Evolutionary conservation across 2,329 filamentous ascomycete genomes (phyloP).

Genomic region (Cyphellophora attinorum): DNA sequence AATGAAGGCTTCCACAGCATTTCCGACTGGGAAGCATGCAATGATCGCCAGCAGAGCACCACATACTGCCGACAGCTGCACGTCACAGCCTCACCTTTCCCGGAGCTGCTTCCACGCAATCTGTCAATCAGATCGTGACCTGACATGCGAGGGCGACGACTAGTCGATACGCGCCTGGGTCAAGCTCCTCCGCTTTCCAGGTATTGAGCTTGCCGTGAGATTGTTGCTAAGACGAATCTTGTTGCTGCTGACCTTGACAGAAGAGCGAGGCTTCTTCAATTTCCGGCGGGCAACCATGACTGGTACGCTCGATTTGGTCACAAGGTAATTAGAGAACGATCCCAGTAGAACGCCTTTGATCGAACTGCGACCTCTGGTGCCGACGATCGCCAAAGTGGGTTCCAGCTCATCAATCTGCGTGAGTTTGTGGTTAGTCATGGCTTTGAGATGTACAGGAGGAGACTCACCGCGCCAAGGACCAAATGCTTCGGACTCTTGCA

Average conservation of each 20-base stretch:
- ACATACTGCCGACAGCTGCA: too few relatives aligned
- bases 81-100: too few relatives aligned
- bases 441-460: constrained; percentile 2
- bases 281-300: constrained; percentile 97
- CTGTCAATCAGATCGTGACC: neutral
- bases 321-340: constrained; percentile 94
- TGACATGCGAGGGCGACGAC: neutral
- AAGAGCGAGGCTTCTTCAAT: constrained; percentile 54
- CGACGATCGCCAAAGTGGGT: constrained; percentile 86
- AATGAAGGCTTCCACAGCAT: too few relatives aligned
- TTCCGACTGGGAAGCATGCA: too few relatives aligned
- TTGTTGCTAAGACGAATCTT: constrained; percentile 72
- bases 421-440: constrained; percentile 7
- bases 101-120: too few relatives aligned
- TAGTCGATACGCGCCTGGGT: constrained; percentile 18
- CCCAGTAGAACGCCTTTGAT: constrained; percentile 91
- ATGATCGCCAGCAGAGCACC: too few relatives aligned
- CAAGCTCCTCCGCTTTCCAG: constrained; percentile 15
- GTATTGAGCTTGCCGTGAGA: constrained; percentile 30
- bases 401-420: constrained; percentile 81
- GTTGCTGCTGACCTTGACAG: constrained; percentile 56
- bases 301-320: constrained; percentile 90
- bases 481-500: constrained; percentile 96
- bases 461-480: constrained; percentile 74
- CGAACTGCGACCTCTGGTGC: constrained; percentile 80